Evolutionary conservation across 192 early-diverging fungal species (phyloP).

Genomic region (Coemansia biformis): DNA sequence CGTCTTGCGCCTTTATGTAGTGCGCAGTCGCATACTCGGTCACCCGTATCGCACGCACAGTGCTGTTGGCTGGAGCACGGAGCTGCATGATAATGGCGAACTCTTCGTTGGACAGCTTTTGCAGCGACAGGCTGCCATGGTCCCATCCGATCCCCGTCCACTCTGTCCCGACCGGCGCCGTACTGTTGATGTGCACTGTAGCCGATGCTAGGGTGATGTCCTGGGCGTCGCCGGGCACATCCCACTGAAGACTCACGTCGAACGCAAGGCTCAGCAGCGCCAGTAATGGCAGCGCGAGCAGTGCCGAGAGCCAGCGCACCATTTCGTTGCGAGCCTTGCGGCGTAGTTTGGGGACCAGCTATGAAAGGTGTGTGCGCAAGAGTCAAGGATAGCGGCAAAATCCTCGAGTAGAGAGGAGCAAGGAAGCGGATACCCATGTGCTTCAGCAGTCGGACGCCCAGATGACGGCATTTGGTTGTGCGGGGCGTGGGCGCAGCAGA

Average conservation of each 20-base stretch:
- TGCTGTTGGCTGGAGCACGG: constrained; percentile 25
- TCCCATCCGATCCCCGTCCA: constrained; percentile 46
- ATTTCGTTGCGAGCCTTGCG: no score
- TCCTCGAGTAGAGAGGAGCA: no score
- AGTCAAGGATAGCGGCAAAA: no score
- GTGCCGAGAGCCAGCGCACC: no score
- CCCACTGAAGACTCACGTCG: constrained; percentile 37
- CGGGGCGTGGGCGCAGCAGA: no score
- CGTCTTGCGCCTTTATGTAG: constrained; percentile 23
- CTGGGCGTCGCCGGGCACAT: constrained; percentile 26
- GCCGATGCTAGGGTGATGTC: constrained; percentile 42
- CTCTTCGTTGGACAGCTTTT: constrained; percentile 27
- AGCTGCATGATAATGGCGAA: constrained; percentile 34
- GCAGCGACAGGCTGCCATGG: constrained; percentile 30
- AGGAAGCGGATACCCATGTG: no score
- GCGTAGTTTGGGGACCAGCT: no score
- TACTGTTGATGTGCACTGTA: constrained; percentile 30
- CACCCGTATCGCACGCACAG: constrained; percentile 25
- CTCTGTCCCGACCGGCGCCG: constrained; percentile 40
- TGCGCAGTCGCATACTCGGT: constrained; percentile 43
- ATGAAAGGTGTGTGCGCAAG: no score
- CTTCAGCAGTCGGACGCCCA: no score
- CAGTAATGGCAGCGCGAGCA: neutral
- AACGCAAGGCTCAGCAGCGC: constrained; percentile 3
- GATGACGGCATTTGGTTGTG: no score